A percentile compares a stretch with the other conserved stretches of the same genome.
phyloP scores from a whole-genome alignment of 2,329 filamentous ascomycete genomes.

The Epichloe elymi region DNA sequence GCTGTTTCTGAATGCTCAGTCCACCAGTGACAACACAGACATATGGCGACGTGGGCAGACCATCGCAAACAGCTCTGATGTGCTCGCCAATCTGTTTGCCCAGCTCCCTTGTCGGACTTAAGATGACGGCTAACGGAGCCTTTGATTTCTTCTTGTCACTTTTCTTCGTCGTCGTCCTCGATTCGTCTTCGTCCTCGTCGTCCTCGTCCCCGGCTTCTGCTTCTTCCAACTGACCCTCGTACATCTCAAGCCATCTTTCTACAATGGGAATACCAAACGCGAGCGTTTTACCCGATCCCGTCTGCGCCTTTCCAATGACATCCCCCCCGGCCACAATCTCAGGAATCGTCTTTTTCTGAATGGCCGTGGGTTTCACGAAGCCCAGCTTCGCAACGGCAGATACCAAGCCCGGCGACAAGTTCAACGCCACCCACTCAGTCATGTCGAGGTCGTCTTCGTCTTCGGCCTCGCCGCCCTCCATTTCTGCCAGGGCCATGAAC shows the following conservation, averaged over 20 bases:
- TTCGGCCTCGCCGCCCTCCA: conserved; percentile 39
- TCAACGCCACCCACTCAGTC: conserved; percentile 64
- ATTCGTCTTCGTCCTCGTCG: background rate
- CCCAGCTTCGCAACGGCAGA: conserved; percentile 65
- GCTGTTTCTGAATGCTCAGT: conserved; percentile 87
- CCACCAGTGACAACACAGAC: conserved; percentile 89
- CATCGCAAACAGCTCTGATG: conserved; percentile 58
- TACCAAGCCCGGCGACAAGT: conserved; percentile 58
- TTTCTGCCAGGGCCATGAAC: conserved; percentile 41
- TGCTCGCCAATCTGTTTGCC: conserved; percentile 85
- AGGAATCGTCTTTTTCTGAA: conserved; percentile 71
- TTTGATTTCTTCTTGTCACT: conserved; percentile 15
- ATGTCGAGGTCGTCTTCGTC: conserved; percentile 54
- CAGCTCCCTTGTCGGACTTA: conserved; percentile 86
- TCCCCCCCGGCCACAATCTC: conserved; percentile 70
- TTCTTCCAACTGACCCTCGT: conserved; percentile 22
- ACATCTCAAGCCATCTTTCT: conserved; percentile 58
- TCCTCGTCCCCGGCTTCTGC: conserved; percentile 9
- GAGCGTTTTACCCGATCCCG: conserved; percentile 91
- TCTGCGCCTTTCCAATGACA: conserved; percentile 90
- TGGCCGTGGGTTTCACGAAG: conserved; percentile 68
- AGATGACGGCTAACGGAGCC: conserved; percentile 59
- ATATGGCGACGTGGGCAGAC: conserved; percentile 47
- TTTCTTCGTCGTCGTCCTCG: conserved; percentile 1
- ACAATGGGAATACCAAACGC: conserved; percentile 91